Conservation (phyloP, 176 grass and related monocot species). For the Zoysia japonica region DNA sequence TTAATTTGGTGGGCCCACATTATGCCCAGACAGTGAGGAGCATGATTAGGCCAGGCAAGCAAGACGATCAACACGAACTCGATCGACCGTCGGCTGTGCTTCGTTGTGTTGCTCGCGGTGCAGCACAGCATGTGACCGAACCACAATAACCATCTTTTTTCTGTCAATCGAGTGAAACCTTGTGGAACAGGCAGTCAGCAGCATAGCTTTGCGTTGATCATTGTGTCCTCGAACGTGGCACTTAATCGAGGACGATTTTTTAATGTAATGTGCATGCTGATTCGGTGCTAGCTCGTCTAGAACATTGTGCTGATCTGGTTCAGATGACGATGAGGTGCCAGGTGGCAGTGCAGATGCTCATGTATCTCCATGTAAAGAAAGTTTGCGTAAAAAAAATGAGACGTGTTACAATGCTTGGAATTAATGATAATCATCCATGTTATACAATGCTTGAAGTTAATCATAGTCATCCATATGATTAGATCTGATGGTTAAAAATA, state of each 20-base stretch:
- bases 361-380: too few species aligned
- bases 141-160: constrained; percentile 16
- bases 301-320: too few species aligned
- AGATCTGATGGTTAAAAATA: too few species aligned
- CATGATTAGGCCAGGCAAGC: constrained; percentile 35
- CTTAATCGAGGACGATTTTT: background rate
- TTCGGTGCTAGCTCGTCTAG: too few species aligned
- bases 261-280: too few species aligned
- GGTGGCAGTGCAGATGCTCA: too few species aligned
- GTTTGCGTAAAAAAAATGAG: too few species aligned
- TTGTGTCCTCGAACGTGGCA: constrained; percentile 22
- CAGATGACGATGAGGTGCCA: too few species aligned
- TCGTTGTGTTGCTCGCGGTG: constrained; percentile 1
- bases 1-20: constrained; percentile 15
- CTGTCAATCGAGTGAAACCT: constrained; percentile 18
- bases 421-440: too few species aligned
- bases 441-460: too few species aligned
- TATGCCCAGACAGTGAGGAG: constrained; percentile 5
- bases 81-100: background rate
- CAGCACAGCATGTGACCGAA: constrained; percentile 40
- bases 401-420: too few species aligned
- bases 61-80: constrained; percentile 28
- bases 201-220: constrained; percentile 1
- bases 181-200: constrained; percentile 10
- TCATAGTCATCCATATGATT: too few species aligned